Evolutionary conservation across 768 basidiomycete species (phyloP).

Genomic region (Terana coerulea): DNA sequence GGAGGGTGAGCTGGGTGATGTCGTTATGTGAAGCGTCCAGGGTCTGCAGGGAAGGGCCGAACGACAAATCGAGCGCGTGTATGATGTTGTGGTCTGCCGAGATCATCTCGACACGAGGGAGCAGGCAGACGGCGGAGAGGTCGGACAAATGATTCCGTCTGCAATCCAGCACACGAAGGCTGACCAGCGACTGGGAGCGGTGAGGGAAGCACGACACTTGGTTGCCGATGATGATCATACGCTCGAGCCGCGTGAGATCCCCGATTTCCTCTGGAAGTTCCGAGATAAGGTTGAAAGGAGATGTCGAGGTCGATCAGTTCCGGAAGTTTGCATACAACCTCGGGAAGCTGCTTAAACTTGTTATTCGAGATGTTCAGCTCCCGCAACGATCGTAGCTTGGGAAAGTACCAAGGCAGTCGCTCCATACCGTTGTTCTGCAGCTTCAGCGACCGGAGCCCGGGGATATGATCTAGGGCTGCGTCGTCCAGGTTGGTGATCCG

Average conservation of each 20-base stretch:
- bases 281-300: slow-evolving; percentile 88
- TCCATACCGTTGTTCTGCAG: slow-evolving; percentile 92
- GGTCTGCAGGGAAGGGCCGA: slow-evolving; percentile 60
- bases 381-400: slow-evolving; percentile 63
- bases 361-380: slow-evolving; percentile 95
- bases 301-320: slow-evolving; percentile 84
- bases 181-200: slow-evolving; percentile 50
- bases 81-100: slow-evolving; percentile 81
- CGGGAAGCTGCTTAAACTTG: slow-evolving; percentile 76
- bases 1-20: slow-evolving; percentile 71
- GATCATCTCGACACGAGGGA: slow-evolving; percentile 67
- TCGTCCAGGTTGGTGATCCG: slow-evolving; percentile 87
- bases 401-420: slow-evolving; percentile 82
- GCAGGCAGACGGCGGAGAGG: slow-evolving; percentile 58
- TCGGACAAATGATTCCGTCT: slow-evolving; percentile 81
- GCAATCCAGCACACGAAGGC: slow-evolving; percentile 74
- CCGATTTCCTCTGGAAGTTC: slow-evolving; percentile 81
- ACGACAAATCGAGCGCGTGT: slow-evolving; percentile 73
- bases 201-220: slow-evolving; percentile 68
- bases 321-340: slow-evolving; percentile 67
- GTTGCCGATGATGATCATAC: slow-evolving; percentile 84
- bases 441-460: slow-evolving; percentile 61
- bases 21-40: slow-evolving; percentile 87
- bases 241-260: slow-evolving; percentile 60
- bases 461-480: slow-evolving; percentile 74